Evolutionary conservation across 495 filamentous ascomycete genomes (phyloP).

Genomic region (Penicillium paradoxum): DNA sequence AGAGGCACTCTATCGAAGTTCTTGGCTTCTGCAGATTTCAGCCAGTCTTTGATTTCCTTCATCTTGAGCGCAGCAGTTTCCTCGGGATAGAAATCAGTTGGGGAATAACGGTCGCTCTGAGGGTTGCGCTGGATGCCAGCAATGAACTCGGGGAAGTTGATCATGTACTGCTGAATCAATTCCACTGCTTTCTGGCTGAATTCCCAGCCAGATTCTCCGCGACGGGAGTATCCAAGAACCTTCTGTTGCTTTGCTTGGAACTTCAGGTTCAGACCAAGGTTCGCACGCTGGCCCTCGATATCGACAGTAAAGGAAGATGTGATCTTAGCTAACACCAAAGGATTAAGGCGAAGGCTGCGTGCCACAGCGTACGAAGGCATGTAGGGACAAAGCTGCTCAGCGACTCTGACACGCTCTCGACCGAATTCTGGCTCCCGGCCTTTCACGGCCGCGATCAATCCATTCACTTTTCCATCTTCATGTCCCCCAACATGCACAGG

Average conservation of each 20-base stretch:
- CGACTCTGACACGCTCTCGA: conserved; percentile 58
- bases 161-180: conserved; percentile 83
- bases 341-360: conserved; percentile 71
- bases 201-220: conserved; percentile 83
- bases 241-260: conserved; percentile 94
- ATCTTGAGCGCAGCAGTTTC: conserved; percentile 57
- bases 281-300: conserved; percentile 71
- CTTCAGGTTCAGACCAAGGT: conserved; percentile 93
- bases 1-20: conserved; percentile 89
- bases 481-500: conserved; percentile 81
- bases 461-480: conserved; percentile 63
- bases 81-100: conserved; percentile 81
- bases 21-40: conserved; percentile 84
- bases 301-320: conserved; percentile 86
- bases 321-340: conserved; percentile 88
- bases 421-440: conserved; percentile 78
- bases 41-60: conserved; percentile 84
- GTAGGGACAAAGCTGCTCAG: conserved; percentile 67
- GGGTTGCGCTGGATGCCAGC: conserved; percentile 75
- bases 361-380: conserved; percentile 83
- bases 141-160: conserved; percentile 90
- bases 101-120: conserved; percentile 65
- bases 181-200: conserved; percentile 81
- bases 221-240: conserved; percentile 91
- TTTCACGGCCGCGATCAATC: conserved; percentile 65